Percentiles rank a stretch among this genome's conserved stretches.
Evolutionary conservation across 257 asterid species (phyloP).

Genomic region (Solanum chilense): DNA sequence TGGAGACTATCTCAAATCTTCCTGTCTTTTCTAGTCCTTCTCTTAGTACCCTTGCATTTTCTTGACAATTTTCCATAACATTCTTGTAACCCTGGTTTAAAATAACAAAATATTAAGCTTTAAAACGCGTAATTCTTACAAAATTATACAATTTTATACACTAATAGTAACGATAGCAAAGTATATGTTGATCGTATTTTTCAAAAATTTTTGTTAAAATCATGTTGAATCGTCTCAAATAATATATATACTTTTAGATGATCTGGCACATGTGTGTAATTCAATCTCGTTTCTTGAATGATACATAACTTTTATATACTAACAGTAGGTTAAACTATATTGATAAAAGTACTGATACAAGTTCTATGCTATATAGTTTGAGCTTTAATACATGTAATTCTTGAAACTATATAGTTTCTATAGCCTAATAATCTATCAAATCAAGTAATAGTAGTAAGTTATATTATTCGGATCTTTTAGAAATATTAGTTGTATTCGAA

Average conservation of each 20-base stretch:
- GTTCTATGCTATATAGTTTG: not conserved
- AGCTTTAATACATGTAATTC: not conserved
- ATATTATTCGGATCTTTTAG: not conserved
- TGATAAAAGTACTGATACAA: not conserved
- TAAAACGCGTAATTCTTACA: not conserved
- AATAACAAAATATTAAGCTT: not conserved
- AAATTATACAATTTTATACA: not conserved
- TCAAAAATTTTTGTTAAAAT: not conserved
- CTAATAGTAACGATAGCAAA: not conserved
- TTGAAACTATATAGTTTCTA: not conserved
- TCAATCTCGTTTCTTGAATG: not conserved
- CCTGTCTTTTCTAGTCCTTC: slow-evolving; percentile 63
- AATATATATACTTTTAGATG: not conserved
- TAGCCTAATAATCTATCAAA: not conserved
- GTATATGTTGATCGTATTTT: not conserved
- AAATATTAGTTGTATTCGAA: not conserved
- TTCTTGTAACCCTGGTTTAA: slow-evolving; percentile 48
- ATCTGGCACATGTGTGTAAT: not conserved
- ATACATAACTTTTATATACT: not conserved
- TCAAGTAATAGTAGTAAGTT: not conserved
- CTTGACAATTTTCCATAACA: slow-evolving; percentile 80
- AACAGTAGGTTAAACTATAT: not conserved
- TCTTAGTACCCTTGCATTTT: slow-evolving; percentile 54
- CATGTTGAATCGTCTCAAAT: not conserved
- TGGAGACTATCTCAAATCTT: slow-evolving; percentile 60